Conservation (phyloP, 495 filamentous ascomycete genomes). For the Amphirosellinia nigrospora region DNA sequence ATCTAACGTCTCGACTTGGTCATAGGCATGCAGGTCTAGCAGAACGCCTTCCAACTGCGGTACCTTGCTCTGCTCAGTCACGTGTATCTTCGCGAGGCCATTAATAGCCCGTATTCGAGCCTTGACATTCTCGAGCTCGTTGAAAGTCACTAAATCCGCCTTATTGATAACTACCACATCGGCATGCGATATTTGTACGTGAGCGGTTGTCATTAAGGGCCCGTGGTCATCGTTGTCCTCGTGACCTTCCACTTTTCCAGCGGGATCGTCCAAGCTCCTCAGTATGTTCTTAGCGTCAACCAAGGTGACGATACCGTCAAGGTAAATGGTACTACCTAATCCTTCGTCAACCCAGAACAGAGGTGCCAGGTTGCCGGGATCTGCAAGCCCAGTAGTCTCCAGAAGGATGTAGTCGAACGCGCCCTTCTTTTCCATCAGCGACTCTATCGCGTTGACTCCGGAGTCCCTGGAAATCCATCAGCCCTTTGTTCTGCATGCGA, state of each 20-base stretch:
- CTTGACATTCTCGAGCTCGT: conserved; percentile 68
- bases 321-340: conserved; percentile 89
- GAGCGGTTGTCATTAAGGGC: conserved; percentile 81
- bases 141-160: conserved; percentile 77
- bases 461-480: conserved; percentile 65
- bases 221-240: conserved; percentile 60
- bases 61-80: conserved; percentile 78
- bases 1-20: conserved; percentile 73
- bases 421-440: conserved; percentile 92
- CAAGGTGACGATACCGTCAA: conserved; percentile 95
- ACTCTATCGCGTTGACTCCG: conserved; percentile 92
- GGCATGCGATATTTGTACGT: conserved; percentile 96
- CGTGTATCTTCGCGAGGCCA: conserved; percentile 81
- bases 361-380: conserved; percentile 94
- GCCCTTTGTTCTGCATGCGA: neutral
- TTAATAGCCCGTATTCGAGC: conserved; percentile 83
- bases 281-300: conserved; percentile 95
- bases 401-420: conserved; percentile 98
- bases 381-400: conserved; percentile 93
- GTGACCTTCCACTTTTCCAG: conserved; percentile 63
- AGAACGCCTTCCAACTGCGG: conserved; percentile 83
- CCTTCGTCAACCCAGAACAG: conserved; percentile 98
- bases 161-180: conserved; percentile 97
- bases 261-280: conserved; percentile 75
- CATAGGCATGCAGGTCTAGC: conserved; percentile 91